Evolutionary conservation across 2,329 filamentous ascomycete species (phyloP), one percentile per base, ranked within the genome.

Genomic region (Pseudogymnoascus pannorum): DNA sequence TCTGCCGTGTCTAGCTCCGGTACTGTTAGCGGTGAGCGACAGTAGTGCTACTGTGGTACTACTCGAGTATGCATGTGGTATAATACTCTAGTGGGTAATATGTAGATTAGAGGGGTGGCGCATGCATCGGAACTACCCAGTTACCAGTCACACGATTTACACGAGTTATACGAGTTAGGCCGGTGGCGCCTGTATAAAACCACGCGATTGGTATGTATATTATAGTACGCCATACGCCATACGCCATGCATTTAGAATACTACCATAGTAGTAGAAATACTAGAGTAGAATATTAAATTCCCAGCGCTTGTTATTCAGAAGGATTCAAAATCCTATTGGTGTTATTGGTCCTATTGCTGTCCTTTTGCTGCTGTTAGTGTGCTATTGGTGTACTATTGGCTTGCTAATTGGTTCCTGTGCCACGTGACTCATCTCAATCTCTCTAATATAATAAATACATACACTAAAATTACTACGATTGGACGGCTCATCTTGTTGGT

Each of bases 21-120:
- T 54, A 31, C 24, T 31, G 48, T 54, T 54, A 54, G 48, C 48
- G 48, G 48, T 54, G 48, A 54, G 48, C 42, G n/a, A n/a, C n/a
- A n/a, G n/a, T n/a, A 14, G 33, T 9, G 12, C 33, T 12, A 35
- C 33, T 14, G 14, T 12, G 2, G 7, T 9, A 33, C 31, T 33
- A 33, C 31, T 12, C n/a, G n/a, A n/a, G n/a, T n/a, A n/a, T n/a
- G n/a, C n/a, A n/a, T n/a, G n/a, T n/a, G n/a, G n/a, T n/a, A n/a
- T n/a, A n/a, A n/a, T n/a, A n/a, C n/a, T n/a, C n/a, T n/a, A n/a
- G n/a, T n/a, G n/a, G n/a, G n/a, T n/a, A n/a, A n/a, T n/a, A n/a
- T n/a, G n/a, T 18, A 31, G 9, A 29, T 54, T 54, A 31, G 24
- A 54, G 24, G 42, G 42, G 42, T n/a, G 42, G 5, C 42, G 22